Percentiles rank a stretch among this genome's conserved stretches.
Evolutionary conservation across 768 basidiomycete genomes (phyloP).

Genomic region (Tulasnella sp.): DNA sequence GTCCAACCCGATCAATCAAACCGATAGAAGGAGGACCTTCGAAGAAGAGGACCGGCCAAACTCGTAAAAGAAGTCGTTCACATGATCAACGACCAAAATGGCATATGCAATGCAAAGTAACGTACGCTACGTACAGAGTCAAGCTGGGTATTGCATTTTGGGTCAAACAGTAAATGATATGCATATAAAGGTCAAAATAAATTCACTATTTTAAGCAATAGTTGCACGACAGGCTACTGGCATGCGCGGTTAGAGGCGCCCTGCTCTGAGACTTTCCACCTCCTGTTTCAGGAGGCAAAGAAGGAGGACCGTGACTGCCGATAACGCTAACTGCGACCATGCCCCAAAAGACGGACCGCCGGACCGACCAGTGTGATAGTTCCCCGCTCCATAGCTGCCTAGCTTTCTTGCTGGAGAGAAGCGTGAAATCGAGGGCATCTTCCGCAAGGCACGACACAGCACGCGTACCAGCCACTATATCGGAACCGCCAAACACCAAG

Average conservation of each 20-base stretch:
- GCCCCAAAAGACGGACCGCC: neutral
- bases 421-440: no score
- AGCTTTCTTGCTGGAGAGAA: no score
- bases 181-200: neutral
- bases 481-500: no score
- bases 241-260: neutral
- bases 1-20: neutral
- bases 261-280: neutral
- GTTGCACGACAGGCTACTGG: neutral
- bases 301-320: neutral
- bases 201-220: neutral
- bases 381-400: no score
- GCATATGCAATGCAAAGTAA: neutral
- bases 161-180: neutral
- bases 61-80: neutral
- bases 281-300: neutral
- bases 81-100: neutral
- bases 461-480: no score
- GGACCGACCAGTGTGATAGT: neutral
- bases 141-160: neutral
- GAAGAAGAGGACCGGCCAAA: neutral
- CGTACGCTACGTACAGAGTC: neutral
- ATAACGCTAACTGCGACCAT: neutral
- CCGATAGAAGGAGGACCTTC: neutral
- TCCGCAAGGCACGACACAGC: no score